Evolutionary conservation across 2,329 filamentous ascomycete genomes (phyloP), one percentile per base, ranked within the genome.

Genomic region (Pseudopyrenochaeta lycopersici): DNA sequence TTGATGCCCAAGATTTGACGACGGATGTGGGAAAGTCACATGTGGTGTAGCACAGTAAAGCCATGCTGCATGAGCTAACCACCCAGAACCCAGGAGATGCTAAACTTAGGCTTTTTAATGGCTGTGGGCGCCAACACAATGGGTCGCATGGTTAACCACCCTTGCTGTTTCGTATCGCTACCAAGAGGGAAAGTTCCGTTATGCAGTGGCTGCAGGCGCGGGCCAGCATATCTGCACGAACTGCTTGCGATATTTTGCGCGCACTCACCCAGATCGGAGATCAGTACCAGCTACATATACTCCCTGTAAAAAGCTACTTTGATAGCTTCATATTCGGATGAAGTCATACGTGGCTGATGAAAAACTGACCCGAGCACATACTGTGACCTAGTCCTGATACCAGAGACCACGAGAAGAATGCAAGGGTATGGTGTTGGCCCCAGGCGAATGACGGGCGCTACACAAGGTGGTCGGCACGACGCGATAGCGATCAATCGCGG

Each of bases 111-210:
- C 32, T 11, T 36, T 9, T 46, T 46, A 32, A 23, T 27, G 32
- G 43, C 43, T 23, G 27, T 2, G 14, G 12, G 15, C 21, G 9
- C 11, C 20, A 4, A 39, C 10, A 12, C 9, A 30, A 23, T 33
- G 14, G 39, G 17, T n/a, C 23, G n/a, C 47, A 44, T 49, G 9
- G 18, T 44, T 39, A 31, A 39, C 31, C 38, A 38, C 31, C 47
- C 47, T 38, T 31, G 47, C 23, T 33, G 18, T 49, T 33, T 36
- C 20, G 17, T 21, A 35, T 36, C 33, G 43, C 31, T 29, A 23
- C 18, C 33, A n/a, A 17, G 14, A 23, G 31, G 43, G 14, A 36
- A 27, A 5, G n/a, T 38, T 36, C 43, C 43, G 31, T 38, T 11
- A 30, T 30, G 20, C n/a, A 43, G 40, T 6, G 12, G 11, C 32